phyloP scores from a whole-genome alignment of 1,284 basidiomycete genomes.

The Tetrapyrgos nigripes region DNA sequence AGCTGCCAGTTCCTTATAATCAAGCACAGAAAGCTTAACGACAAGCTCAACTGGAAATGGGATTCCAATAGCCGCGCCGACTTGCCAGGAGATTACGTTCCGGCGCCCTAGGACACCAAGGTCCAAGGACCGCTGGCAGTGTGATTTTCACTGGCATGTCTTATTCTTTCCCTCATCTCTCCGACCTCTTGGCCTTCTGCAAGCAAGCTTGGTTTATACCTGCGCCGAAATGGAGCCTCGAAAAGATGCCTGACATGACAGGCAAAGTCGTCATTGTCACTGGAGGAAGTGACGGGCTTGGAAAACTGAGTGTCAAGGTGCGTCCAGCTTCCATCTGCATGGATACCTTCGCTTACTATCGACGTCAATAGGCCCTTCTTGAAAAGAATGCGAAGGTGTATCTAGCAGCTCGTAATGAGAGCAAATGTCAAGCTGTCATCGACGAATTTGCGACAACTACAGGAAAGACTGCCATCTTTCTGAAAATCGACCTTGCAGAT shows the following conservation, averaged over 20 bases:
- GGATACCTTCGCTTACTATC: too few species aligned
- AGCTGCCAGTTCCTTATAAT: too few species aligned
- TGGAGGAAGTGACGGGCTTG: constrained; percentile 36
- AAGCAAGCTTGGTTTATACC: constrained; percentile 43
- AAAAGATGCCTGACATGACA: constrained; percentile 36
- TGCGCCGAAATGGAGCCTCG: constrained; percentile 38
- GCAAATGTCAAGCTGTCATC: constrained; percentile 31
- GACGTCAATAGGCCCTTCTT: constrained; percentile 17
- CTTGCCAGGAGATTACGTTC: too few species aligned
- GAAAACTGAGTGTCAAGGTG: constrained; percentile 32
- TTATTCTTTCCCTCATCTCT: not conserved
- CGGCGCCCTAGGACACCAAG: too few species aligned
- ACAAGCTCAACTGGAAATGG: too few species aligned
- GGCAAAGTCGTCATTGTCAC: constrained; percentile 35
- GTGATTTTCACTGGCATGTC: too few species aligned
- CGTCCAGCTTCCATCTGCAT: too few species aligned
- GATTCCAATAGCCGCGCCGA: too few species aligned
- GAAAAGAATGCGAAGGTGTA: constrained; percentile 36
- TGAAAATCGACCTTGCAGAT: constrained; percentile 17
- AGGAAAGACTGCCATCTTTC: constrained; percentile 13
- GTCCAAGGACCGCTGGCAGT: too few species aligned
- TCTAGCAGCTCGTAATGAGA: constrained; percentile 32
- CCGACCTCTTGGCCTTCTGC: constrained; percentile 2
- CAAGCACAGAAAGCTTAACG: too few species aligned
- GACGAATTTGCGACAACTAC: not conserved